Evolutionary conservation across 371 early-diverging fungal genomes (phyloP).

Genomic region (Haplosporangium sp.): DNA sequence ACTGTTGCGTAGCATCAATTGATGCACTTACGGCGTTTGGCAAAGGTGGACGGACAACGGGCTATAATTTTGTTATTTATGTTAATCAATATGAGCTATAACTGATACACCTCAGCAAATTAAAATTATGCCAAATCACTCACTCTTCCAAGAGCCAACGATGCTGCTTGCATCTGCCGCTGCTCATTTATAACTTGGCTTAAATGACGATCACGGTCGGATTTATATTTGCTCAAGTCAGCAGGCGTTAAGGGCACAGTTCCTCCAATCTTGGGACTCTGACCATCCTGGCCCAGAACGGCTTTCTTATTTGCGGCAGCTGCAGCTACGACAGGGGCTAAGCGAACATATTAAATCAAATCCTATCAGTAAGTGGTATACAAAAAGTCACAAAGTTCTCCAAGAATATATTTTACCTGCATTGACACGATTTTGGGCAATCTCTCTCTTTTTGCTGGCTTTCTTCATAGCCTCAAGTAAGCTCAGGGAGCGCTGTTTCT

Average conservation of each 20-base stretch:
- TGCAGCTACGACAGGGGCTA: conserved; percentile 27
- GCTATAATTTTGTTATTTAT: conserved; percentile 12
- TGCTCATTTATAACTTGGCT: conserved; percentile 77
- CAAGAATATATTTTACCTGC: conserved; percentile 42
- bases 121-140: conserved; percentile 7
- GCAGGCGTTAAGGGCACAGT: conserved; percentile 66
- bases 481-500: conserved; percentile 48
- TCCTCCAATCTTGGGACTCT: conserved; percentile 59
- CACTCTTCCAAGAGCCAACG: conserved; percentile 63
- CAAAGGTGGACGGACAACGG: conserved; percentile 53
- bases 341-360: neutral
- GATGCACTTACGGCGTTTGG: conserved; percentile 32
- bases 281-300: conserved; percentile 49
- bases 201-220: conserved; percentile 78
- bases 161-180: conserved; percentile 69
- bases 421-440: conserved; percentile 58
- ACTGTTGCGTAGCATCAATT: conserved; percentile 40
- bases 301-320: conserved; percentile 42
- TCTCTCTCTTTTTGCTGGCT: conserved; percentile 44
- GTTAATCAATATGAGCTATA: too few species aligned
- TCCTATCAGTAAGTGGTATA: neutral
- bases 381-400: neutral
- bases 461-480: conserved; percentile 53
- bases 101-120: too few species aligned
- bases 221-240: conserved; percentile 79